Evolutionary conservation across 305 asterid genomes (phyloP).

Genomic region (Petunia hybrid): DNA sequence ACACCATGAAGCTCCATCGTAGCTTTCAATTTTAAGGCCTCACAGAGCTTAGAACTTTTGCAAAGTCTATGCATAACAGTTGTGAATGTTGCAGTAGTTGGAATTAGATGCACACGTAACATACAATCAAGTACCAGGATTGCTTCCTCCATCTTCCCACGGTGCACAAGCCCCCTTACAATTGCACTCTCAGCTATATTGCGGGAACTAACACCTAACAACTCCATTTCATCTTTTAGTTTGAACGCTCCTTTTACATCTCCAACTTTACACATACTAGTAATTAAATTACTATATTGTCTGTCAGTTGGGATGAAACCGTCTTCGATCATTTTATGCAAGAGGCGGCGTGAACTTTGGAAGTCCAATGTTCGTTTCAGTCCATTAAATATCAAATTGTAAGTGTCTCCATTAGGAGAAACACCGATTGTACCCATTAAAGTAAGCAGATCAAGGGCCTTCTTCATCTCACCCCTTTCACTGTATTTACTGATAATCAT

Average conservation of each 20-base stretch:
- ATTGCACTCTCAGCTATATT: conserved; percentile 69
- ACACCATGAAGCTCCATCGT: conserved; percentile 74
- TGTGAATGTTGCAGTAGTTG: conserved; percentile 79
- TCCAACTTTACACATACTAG: conserved; percentile 75
- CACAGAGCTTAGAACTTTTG: conserved; percentile 55
- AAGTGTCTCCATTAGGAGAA: conserved; percentile 59
- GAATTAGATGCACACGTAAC: conserved; percentile 61
- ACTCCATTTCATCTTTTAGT: conserved; percentile 66
- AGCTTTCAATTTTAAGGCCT: conserved; percentile 62
- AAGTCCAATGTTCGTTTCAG: conserved; percentile 56
- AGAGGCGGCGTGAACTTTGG: conserved; percentile 49
- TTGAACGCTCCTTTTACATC: conserved; percentile 63
- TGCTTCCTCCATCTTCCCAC: conserved; percentile 76
- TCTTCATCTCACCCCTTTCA: conserved; percentile 64
- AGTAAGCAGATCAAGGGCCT: conserved; percentile 66
- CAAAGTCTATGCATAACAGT: conserved; percentile 73
- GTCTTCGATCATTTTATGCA: conserved; percentile 61
- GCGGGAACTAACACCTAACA: conserved; percentile 51
- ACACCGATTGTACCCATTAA: conserved; percentile 60
- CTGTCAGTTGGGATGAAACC: conserved; percentile 64
- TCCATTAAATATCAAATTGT: conserved; percentile 66
- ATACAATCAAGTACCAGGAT: conserved; percentile 60
- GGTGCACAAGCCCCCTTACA: conserved; percentile 75
- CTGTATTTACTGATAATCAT: conserved; percentile 60
- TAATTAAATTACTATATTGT: conserved; percentile 69